A percentile compares a stretch with the other conserved stretches of the same genome.
Evolutionary conservation across 352 stramenopile genomes (phyloP).

Genomic region (Pythium sp.): DNA sequence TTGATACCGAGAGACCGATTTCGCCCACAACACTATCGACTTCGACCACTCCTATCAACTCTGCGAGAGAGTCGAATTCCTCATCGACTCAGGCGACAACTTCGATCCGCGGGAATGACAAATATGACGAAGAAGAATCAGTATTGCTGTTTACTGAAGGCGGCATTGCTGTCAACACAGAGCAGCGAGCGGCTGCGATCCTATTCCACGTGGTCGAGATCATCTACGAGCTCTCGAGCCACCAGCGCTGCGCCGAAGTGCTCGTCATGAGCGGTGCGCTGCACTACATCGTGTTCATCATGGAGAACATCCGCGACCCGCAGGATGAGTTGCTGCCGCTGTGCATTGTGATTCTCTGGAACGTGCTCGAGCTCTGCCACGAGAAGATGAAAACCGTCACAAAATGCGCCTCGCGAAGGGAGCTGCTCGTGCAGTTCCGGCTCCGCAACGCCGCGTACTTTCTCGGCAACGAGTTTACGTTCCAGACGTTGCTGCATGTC

Average conservation of each 20-base stretch:
- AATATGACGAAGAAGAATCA: background rate
- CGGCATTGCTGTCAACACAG: background rate
- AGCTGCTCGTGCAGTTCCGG: slow-evolving; percentile 59
- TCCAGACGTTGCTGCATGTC: slow-evolving; percentile 54
- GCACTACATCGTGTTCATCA: slow-evolving; percentile 68
- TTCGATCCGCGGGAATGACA: too few species aligned
- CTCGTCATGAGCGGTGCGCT: slow-evolving; percentile 61
- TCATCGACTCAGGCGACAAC: background rate
- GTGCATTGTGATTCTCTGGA: slow-evolving; percentile 76
- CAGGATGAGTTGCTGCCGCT: slow-evolving; percentile 69
- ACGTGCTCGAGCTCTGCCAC: slow-evolving; percentile 64
- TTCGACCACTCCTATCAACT: slow-evolving; percentile 3
- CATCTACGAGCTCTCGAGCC: slow-evolving; percentile 60
- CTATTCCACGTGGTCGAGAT: slow-evolving; percentile 65
- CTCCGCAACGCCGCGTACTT: slow-evolving; percentile 64
- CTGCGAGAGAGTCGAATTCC: slow-evolving; percentile 1
- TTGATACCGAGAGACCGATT: slow-evolving; percentile 2
- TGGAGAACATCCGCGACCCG: slow-evolving; percentile 44
- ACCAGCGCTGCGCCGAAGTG: slow-evolving; percentile 63
- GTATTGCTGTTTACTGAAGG: background rate
- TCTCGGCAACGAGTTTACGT: slow-evolving; percentile 53
- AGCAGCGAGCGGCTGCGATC: slow-evolving; percentile 26
- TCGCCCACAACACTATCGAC: slow-evolving; percentile 18
- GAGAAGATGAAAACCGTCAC: slow-evolving; percentile 42
- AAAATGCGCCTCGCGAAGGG: slow-evolving; percentile 45